Percentiles rank a stretch among this genome's conserved stretches.
Conservation (phyloP, 2,329 filamentous ascomycete species). For the Mycosphaerella arachidis region DNA sequence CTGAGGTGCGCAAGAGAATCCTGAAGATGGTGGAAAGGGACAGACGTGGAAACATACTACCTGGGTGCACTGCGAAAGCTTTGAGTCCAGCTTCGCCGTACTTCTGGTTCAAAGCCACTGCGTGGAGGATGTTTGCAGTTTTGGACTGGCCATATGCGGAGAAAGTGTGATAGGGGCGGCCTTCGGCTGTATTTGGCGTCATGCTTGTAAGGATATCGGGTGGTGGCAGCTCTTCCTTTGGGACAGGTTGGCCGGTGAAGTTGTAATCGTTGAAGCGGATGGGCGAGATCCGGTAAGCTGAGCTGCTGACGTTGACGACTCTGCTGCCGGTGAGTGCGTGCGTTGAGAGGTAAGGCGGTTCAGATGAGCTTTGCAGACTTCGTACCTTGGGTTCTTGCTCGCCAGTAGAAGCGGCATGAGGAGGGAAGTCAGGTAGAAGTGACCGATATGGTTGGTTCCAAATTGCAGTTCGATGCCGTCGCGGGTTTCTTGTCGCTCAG, state of each 20-base stretch:
- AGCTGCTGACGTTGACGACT: constrained; percentile 30
- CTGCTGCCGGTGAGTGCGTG: not conserved
- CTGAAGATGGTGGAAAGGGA: not conserved
- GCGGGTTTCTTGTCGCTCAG: not conserved
- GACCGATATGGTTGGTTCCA: constrained; percentile 51
- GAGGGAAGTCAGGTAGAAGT: constrained; percentile 44
- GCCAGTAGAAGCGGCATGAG: constrained; percentile 13
- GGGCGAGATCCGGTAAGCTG: constrained; percentile 26
- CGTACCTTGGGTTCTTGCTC: constrained; percentile 2
- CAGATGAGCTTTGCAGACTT: too few species aligned
- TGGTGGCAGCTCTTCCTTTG: constrained; percentile 16
- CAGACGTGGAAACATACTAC: constrained; percentile 22
- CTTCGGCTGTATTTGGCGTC: constrained; percentile 8
- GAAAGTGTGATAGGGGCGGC: constrained; percentile 35
- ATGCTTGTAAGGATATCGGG: constrained; percentile 6
- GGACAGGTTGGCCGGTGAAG: constrained; percentile 26
- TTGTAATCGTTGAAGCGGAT: constrained; percentile 35
- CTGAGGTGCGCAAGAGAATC: not conserved
- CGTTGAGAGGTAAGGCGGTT: too few species aligned
- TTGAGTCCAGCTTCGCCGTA: constrained; percentile 30
- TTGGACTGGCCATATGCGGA: constrained; percentile 44
- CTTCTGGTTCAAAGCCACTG: constrained; percentile 36
- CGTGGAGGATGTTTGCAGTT: constrained; percentile 45
- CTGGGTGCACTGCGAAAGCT: constrained; percentile 40
- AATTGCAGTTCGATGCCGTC: constrained; percentile 48